Evolutionary conservation across 768 basidiomycete species (phyloP), one percentile per base, ranked within the genome.

Genomic region (Boletales sp.): DNA sequence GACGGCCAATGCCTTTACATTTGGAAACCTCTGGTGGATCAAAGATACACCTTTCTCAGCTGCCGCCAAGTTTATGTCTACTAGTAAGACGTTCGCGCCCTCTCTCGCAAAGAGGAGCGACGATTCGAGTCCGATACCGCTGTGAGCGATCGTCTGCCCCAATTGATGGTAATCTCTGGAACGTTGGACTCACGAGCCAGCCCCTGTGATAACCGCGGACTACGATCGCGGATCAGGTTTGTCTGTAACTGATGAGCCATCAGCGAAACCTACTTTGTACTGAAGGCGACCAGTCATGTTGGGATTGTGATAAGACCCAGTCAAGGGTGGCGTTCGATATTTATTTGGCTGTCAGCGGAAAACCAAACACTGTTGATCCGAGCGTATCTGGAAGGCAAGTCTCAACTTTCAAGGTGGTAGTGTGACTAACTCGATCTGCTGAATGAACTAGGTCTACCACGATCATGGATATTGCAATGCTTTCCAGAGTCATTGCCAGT

Each of bases 41-140:
- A 85, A 63, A 28, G 73, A 75, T 15, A 78, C 83, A 3, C 77
- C 84, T 46, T 78, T 84, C 65, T 91, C 73, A 5, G 82, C 93
- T 21, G 83, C 87, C 18, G 76, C 71, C 19, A 83, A 57, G 68
- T 94, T 96, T 67, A 98, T 82, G 67, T 99, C 96, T 32, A 84
- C 88, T 39, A 94, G 80, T 39, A 97, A 65, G 53, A 98, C 83
- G 60, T 86, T 81, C n/a, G 93, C 93, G 21, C 95, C 94, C 68
- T 99, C 96, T 54, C 82, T 79, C 2, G 95, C 95, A 67, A 99
- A 99, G 41, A 97, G 79, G 53, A 97, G 77, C n/a, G 93, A 84
- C 0, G 94, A 88, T 72, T 99, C 94, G 42, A 98, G 80, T 25
- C 96, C 96, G 67, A 99, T 96, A 1, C 96, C 96, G 49, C 94